Evolutionary conservation across 2,329 filamentous ascomycete species (phyloP).

Genomic region (Cytospora paraplurivora): DNA sequence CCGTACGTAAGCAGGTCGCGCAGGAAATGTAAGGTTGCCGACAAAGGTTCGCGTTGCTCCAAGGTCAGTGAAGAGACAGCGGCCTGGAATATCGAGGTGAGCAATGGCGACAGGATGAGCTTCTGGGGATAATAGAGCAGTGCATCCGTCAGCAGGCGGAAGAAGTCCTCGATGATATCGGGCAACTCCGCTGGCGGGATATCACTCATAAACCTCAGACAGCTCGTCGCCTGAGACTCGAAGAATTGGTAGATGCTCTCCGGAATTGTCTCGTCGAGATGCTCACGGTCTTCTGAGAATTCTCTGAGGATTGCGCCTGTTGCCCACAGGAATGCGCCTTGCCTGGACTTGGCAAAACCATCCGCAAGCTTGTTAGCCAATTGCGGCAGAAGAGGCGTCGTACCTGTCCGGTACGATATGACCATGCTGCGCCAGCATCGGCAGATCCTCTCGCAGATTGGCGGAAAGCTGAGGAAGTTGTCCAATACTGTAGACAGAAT

Average conservation of each 20-base stretch:
- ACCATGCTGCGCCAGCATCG: constrained; percentile 97
- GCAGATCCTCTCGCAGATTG: constrained; percentile 91
- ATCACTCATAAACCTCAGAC: constrained; percentile 86
- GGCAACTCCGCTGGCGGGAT: constrained; percentile 74
- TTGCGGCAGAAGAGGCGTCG: constrained; percentile 78
- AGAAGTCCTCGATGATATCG: constrained; percentile 92
- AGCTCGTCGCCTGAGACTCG: constrained; percentile 86
- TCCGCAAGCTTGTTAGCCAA: constrained; percentile 86
- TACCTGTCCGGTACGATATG: constrained; percentile 88
- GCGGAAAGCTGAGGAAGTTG: constrained; percentile 81
- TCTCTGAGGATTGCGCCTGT: constrained; percentile 93
- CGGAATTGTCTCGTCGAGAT: constrained; percentile 78
- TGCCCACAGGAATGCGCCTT: constrained; percentile 99
- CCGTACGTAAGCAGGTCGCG: constrained; percentile 90
- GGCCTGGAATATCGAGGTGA: constrained; percentile 82
- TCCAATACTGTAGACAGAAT: constrained; percentile 84
- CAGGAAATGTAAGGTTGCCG: constrained; percentile 89
- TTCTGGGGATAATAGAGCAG: constrained; percentile 89
- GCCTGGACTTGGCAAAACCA: constrained; percentile 81
- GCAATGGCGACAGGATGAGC: constrained; percentile 76
- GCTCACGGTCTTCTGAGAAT: constrained; percentile 87
- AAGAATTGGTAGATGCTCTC: constrained; percentile 93
- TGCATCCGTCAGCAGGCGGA: constrained; percentile 87
- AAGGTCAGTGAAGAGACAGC: constrained; percentile 83
- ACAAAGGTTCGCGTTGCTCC: constrained; percentile 88